These are phyloP conservation scores for Hypoxylon lienhwacheense DNA, from an alignment of 495 filamentous ascomycete genomes.

Conservation along the genomic window DNA sequence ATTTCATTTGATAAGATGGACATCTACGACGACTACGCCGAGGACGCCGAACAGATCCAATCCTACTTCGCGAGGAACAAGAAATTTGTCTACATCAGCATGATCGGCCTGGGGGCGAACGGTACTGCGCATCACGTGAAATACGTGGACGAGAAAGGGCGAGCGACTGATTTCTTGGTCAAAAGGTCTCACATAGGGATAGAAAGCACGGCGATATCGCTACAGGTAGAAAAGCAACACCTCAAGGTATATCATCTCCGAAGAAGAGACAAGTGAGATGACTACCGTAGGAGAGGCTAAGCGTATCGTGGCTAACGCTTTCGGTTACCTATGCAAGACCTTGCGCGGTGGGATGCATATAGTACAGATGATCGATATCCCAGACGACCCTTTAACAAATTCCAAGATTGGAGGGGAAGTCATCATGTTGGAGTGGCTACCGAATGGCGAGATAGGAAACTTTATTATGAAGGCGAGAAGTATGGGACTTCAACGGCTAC, in stretches of 20 bases:
- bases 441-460: neutral
- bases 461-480: neutral
- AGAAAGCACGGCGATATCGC: neutral
- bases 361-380: neutral
- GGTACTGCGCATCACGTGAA: neutral
- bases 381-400: neutral
- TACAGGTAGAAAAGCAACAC: neutral
- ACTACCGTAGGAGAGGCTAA: neutral
- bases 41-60: neutral
- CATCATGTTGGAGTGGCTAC: slow-evolving; percentile 13
- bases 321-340: neutral
- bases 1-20: neutral
- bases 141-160: neutral
- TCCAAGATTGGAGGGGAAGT: neutral
- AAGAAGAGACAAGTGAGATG: neutral
- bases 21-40: neutral
- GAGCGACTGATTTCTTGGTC: neutral
- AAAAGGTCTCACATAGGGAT: neutral
- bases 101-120: neutral
- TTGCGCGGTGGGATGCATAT: slow-evolving; percentile 19
- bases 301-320: no score
- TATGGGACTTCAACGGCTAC: neutral
- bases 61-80: neutral
- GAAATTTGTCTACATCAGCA: neutral
- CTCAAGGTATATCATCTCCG: neutral